Evolutionary conservation across 2,329 filamentous ascomycete genomes (phyloP), one percentile per base, ranked within the genome.

Genomic region (Pseudopithomyces chartarum): DNA sequence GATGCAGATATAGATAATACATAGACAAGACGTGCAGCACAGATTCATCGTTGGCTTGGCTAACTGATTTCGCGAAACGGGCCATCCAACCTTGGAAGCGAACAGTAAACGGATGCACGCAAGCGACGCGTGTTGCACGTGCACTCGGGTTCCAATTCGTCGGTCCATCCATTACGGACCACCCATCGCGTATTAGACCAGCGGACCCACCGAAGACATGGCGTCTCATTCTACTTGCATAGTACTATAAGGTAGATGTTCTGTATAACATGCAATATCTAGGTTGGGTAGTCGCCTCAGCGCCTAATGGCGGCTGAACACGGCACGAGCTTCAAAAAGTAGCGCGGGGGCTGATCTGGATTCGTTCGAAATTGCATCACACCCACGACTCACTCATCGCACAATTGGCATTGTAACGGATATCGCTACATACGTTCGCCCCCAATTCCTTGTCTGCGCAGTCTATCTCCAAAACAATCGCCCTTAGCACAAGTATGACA

Each of bases 401-500:
- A 22, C 34, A 38, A 15, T 36, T 49, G 13, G 2, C 15, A 10
- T 7, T 23, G 17, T 34, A 8, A 13, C 23, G 26, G 8, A 29
- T 29, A 29, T 8, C 26, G n/a, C n/a, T n/a, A n/a, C n/a, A n/a
- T 29, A 29, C 26, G 8, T 5, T 8, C 26, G 5, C 8, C 26
- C 26, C 5, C 26, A 29, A 17, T 23, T 13, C 17, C 2, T 12
- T 13, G 3, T 39, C 17, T 51, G n/a, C 23, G 29, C 3, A 8
- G 8, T 32, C 23, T 23, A 50, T n/a, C 22, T 6, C 26, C 17
- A 36, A 23, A 47, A 49, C 45, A 38, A n/a, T 39, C 20, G 23
- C 12, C 50, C 38, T 33, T 4, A 22, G 33, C 47, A 33, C 50
- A 63, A 64, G 71, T 74, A 74, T 60, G 71, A 59, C 64, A 58